Conservation (phyloP, 371 early-diverging fungal genomes). For the Mortierella sp. region DNA sequence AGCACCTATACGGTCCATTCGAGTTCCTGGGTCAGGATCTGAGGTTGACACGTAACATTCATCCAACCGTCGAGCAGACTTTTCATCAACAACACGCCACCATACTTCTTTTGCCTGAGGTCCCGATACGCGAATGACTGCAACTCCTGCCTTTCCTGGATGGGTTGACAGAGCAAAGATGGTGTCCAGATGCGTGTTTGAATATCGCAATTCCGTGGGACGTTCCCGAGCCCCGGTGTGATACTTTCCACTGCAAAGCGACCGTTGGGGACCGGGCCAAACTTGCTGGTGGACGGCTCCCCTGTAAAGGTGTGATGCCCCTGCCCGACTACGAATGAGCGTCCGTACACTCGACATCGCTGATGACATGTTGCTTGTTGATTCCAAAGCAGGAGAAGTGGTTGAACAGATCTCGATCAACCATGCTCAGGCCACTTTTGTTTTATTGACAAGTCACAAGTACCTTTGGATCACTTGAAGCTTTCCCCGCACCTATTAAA, state of each 20-base stretch:
- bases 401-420: no score
- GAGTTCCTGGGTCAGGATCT: not conserved
- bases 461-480: no score
- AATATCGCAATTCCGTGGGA: constrained; percentile 29
- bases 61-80: no score
- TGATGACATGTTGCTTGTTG: not conserved
- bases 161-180: constrained; percentile 83
- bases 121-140: constrained; percentile 83
- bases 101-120: constrained; percentile 62
- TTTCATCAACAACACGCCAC: no score
- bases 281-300: no score
- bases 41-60: no score
- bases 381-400: not conserved
- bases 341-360: not conserved
- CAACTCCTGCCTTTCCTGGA: constrained; percentile 83
- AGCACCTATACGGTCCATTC: constrained; percentile 19
- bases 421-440: no score
- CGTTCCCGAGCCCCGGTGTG: not conserved
- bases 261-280: not conserved
- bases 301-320: no score
- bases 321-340: no score
- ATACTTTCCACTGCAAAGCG: not conserved
- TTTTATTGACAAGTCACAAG: no score
- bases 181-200: constrained; percentile 60
- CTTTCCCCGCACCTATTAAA: no score